Base-by-base conservation (phyloP, 1,284 basidiomycete genomes). In the Ceratobasidium sp. region DNA sequence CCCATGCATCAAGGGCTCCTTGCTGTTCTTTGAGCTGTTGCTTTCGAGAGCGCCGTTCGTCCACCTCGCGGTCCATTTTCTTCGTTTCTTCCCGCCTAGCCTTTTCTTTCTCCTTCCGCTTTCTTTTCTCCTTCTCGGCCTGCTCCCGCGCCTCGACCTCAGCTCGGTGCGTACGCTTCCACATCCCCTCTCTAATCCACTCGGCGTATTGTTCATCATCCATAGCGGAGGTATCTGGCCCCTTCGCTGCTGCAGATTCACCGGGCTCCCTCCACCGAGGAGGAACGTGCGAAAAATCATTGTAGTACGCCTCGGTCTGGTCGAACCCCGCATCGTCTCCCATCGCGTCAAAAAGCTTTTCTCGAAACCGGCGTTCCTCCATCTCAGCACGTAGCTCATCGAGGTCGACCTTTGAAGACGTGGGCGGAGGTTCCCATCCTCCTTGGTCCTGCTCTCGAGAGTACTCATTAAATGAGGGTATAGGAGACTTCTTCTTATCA, bases 161-260 rank as follows among this genome's bases (percentile, higher is more conserved):
- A 86, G 57, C 85, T 84, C 16, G 76, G 64, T 81, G 79, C 55
- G 75, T 76, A n/a, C 76, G 89, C 89, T 87, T 87, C 84, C 91
- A 93, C 90, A 94, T 94, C 38, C 91, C 91, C 50, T 85, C 81
- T 73, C 93, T 82, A 43, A 94, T 81, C 88, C 91, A 94, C 78
- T 94, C 92, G 1, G 89, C 87, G 76, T 94, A 94, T 76, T 92
- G 89, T 75, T 94, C 91, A n/a, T 94, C 92, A 76, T 91, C 90
- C 90, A 94, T 89, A 73, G 57, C 41, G 13, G 47, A 28, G 16
- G 70, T 35, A 35, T 74, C 49, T 11, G 52, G 54, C 9, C 55
- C 58, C 52, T 69, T 11, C 35, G 32, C 57, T 43, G 28, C 43
- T 18, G 73, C 50, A 43, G 72, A 74, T 26, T 58, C 72, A 38